Percentiles rank a stretch among this genome's conserved stretches.
Conservation (phyloP, 345 rosid genomes). For the Rhizophora apiculata region DNA sequence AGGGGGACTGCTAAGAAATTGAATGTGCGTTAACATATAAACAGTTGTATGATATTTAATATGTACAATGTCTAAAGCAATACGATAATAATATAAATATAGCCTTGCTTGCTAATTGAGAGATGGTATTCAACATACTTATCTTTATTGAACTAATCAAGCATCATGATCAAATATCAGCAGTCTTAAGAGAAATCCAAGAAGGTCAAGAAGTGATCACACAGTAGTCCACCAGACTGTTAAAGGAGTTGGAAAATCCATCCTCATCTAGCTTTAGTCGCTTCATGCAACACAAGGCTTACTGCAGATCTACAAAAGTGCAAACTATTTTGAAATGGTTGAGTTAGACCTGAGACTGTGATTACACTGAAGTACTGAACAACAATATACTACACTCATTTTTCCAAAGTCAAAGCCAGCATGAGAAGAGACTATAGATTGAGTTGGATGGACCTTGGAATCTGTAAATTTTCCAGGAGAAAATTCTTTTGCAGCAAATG, state of each 20-base stretch:
- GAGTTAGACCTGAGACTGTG: neutral
- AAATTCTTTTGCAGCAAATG: neutral
- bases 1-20: too few species aligned
- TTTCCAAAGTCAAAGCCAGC: too few species aligned
- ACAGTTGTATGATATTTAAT: too few species aligned
- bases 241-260: neutral
- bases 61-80: too few species aligned
- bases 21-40: too few species aligned
- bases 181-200: neutral
- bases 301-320: neutral
- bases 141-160: neutral
- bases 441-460: neutral
- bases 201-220: neutral
- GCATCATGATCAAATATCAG: neutral
- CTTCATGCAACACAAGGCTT: neutral
- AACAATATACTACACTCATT: too few species aligned
- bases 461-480: neutral
- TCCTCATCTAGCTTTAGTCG: neutral
- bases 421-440: neutral
- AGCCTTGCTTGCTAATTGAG: too few species aligned
- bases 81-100: too few species aligned
- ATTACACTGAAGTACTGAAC: constrained; percentile 1
- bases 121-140: too few species aligned
- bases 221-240: neutral
- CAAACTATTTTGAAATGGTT: neutral